Percentiles rank a stretch among this genome's conserved stretches.
phyloP scores from a whole-genome alignment of 2,329 filamentous ascomycete species.

The Cladophialophora psammophila region DNA sequence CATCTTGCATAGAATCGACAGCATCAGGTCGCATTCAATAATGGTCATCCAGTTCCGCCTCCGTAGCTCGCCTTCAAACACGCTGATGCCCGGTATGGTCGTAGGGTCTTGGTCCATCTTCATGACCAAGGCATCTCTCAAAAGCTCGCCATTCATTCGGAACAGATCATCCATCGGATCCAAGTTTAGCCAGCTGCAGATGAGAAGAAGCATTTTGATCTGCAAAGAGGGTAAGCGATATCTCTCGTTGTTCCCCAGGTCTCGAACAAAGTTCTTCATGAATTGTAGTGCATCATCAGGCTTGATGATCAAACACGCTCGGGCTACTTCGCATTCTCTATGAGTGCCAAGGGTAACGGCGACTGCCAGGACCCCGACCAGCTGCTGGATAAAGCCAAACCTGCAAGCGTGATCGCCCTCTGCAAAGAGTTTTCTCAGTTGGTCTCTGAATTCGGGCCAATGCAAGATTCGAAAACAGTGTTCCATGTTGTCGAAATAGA shows the following conservation, averaged over 20 bases:
- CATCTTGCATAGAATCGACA: conserved; percentile 40
- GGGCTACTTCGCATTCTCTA: conserved; percentile 33
- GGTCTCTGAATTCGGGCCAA: conserved; percentile 28
- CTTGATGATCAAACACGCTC: conserved; percentile 25
- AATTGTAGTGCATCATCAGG: conserved; percentile 25
- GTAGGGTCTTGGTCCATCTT: conserved; percentile 36
- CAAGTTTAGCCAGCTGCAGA: conserved; percentile 33
- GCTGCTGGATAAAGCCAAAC: conserved; percentile 35
- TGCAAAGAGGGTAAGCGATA: conserved; percentile 36
- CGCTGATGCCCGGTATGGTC: conserved; percentile 13
- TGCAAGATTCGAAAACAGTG: conserved; percentile 40
- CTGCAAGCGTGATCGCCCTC: conserved; percentile 27
- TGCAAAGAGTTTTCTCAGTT: conserved; percentile 35
- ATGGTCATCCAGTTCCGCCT: conserved; percentile 45
- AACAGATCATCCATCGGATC: conserved; percentile 35
- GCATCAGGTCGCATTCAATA: conserved; percentile 43
- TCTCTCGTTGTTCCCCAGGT: conserved; percentile 22
- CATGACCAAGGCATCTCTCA: conserved; percentile 36
- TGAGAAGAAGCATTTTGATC: conserved; percentile 33
- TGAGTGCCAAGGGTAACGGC: conserved; percentile 34
- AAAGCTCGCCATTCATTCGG: conserved; percentile 33
- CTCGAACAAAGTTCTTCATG: conserved; percentile 31
- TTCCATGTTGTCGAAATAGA: conserved; percentile 41
- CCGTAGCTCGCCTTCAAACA: conserved; percentile 43
- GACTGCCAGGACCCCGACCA: conserved; percentile 35